These are phyloP conservation scores for Begonia masoniana DNA, from an alignment of 306 rosid genomes.

Conservation along the genomic window DNA sequence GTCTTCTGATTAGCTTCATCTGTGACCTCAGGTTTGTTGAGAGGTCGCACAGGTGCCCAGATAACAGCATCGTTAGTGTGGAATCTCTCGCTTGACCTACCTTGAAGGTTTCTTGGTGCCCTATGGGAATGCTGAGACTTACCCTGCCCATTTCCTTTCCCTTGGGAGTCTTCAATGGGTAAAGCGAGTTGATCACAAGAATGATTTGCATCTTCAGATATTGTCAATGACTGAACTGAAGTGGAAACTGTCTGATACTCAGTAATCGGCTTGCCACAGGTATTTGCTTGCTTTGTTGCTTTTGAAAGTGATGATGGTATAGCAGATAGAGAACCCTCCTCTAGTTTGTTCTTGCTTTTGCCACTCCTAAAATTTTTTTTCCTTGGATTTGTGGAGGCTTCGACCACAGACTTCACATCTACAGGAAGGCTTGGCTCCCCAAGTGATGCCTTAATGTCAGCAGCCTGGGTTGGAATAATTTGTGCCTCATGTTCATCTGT, in stretches of 20 bases:
- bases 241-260: constrained; percentile 36
- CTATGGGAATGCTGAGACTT: constrained; percentile 65
- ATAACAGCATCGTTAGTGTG: constrained; percentile 53
- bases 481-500: constrained; percentile 15
- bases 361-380: constrained; percentile 52
- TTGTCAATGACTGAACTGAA: constrained; percentile 24
- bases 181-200: constrained; percentile 29
- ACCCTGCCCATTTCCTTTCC: constrained; percentile 51
- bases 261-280: constrained; percentile 32
- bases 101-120: constrained; percentile 52
- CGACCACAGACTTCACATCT: constrained; percentile 23
- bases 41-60: constrained; percentile 91
- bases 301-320: constrained; percentile 22
- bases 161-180: constrained; percentile 45
- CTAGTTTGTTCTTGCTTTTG: constrained; percentile 55
- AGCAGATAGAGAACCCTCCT: constrained; percentile 26
- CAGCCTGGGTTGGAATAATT: constrained; percentile 24
- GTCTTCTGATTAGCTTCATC: constrained; percentile 41
- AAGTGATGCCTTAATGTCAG: constrained; percentile 18
- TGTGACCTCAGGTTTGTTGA: constrained; percentile 38
- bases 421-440: constrained; percentile 27
- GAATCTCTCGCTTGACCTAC: constrained; percentile 44
- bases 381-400: constrained; percentile 37
- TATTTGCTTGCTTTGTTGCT: constrained; percentile 30
- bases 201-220: constrained; percentile 33